Percentiles rank a stretch among this genome's conserved stretches.
Conservation (phyloP, 371 early-diverging fungal species). For the Syncephalastrum contaminatum region DNA sequence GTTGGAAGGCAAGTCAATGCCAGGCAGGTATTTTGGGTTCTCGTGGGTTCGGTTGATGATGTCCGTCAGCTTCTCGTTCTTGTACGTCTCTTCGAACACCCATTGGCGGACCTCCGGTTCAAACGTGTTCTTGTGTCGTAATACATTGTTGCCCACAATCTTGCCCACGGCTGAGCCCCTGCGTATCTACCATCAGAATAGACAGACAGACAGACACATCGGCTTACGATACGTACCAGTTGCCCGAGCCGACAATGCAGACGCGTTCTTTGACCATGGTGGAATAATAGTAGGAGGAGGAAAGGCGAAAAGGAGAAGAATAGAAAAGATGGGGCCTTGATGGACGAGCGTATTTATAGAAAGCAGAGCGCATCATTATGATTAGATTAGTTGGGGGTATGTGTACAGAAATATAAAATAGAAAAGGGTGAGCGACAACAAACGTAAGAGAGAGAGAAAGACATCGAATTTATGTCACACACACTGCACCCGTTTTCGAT, state of each 20-base stretch:
- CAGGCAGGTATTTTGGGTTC: conserved; percentile 97
- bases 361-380: conserved; percentile 5
- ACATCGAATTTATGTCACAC: too few species aligned
- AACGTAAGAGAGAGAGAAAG: too few species aligned
- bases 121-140: conserved; percentile 57
- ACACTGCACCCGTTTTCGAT: too few species aligned
- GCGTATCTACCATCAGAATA: not conserved
- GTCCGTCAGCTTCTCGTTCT: conserved; percentile 85
- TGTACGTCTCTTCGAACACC: conserved; percentile 90
- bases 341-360: conserved; percentile 11
- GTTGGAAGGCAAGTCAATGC: conserved; percentile 85
- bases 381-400: conserved; percentile 4
- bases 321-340: conserved; percentile 1
- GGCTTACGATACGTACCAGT: conserved; percentile 68
- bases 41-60: conserved; percentile 94
- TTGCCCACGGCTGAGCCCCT: conserved; percentile 98
- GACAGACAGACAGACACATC: conserved; percentile 7
- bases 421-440: not conserved
- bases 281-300: not conserved
- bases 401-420: conserved; percentile 6
- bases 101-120: conserved; percentile 88
- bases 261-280: conserved; percentile 66
- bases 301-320: conserved; percentile 7
- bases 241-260: conserved; percentile 91
- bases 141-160: conserved; percentile 89